Conservation (phyloP, 805 yeast genomes). For the Lachancea waltii region DNA sequence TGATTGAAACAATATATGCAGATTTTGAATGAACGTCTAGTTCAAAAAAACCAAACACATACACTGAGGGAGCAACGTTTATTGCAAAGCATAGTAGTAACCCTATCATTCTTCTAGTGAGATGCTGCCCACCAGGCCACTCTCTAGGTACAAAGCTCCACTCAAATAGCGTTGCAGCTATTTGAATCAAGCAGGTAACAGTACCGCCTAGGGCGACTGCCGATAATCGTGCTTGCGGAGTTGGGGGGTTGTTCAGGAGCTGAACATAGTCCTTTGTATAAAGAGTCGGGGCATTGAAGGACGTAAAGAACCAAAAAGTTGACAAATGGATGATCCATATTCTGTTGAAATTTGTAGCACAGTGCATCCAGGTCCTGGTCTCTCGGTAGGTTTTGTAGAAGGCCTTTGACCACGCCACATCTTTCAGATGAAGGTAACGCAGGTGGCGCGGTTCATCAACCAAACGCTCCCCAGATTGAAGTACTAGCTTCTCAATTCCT, state of each 20-base stretch:
- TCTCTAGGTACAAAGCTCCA: constrained; percentile 57
- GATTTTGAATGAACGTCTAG: constrained; percentile 27
- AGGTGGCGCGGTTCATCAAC: constrained; percentile 50
- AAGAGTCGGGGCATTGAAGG: constrained; percentile 60
- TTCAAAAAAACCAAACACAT: constrained; percentile 38
- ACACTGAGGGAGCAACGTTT: constrained; percentile 46
- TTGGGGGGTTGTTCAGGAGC: constrained; percentile 52
- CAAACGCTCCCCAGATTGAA: constrained; percentile 41
- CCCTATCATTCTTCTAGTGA: constrained; percentile 41
- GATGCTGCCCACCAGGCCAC: constrained; percentile 66
- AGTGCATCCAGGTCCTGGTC: constrained; percentile 70
- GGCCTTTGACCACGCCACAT: constrained; percentile 59
- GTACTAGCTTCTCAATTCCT: constrained; percentile 53
- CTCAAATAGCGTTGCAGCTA: constrained; percentile 53
- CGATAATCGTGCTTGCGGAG: constrained; percentile 46
- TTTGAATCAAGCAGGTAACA: constrained; percentile 49
- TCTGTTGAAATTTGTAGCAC: constrained; percentile 64
- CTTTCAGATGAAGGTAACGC: constrained; percentile 48
- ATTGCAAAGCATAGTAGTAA: constrained; percentile 38
- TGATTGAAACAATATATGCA: constrained; percentile 40
- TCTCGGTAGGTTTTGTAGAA: constrained; percentile 74
- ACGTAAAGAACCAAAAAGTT: constrained; percentile 70
- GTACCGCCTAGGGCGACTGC: constrained; percentile 65
- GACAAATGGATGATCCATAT: constrained; percentile 74
- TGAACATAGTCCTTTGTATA: constrained; percentile 55